Percentiles rank a stretch among this genome's conserved stretches.
Conservation (phyloP, 2,329 filamentous ascomycete species). For the Thielaviopsis punctulata region DNA sequence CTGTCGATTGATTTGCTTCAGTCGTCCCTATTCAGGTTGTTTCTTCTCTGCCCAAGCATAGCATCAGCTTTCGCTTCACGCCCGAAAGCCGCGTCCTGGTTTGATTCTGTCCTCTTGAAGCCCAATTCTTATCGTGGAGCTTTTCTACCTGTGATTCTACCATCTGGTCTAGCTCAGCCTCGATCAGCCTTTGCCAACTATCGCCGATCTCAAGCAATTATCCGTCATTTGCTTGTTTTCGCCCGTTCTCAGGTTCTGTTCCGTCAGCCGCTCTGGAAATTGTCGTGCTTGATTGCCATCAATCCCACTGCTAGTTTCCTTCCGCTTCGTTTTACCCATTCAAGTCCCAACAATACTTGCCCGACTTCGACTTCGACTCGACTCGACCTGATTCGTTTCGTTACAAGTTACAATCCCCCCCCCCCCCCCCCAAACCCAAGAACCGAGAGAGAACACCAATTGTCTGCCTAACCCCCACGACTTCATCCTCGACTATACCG, state of each 20-base stretch:
- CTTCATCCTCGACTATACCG: not conserved
- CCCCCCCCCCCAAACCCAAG: not conserved
- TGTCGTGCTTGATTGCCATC: not conserved
- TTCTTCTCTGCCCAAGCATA: not conserved
- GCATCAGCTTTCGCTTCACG: not conserved
- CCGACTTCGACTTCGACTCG: not conserved
- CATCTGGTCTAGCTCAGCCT: not conserved
- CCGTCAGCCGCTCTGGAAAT: not conserved
- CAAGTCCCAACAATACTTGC: not conserved
- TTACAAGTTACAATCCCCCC: too few relatives aligned
- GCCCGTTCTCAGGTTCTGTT: not conserved
- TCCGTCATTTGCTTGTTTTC: not conserved
- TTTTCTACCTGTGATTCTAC: not conserved
- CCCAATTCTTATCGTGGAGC: not conserved
- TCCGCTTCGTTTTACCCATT: slow-evolving; percentile 8
- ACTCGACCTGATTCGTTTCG: not conserved
- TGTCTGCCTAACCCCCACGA: not conserved
- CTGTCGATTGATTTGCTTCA: not conserved
- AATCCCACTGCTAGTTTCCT: not conserved
- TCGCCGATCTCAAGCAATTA: not conserved
- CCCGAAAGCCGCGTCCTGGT: not conserved
- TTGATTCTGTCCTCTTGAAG: not conserved
- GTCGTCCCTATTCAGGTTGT: not conserved
- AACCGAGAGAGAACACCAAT: not conserved
- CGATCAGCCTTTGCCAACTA: not conserved